Base-by-base conservation (phyloP, 2,329 filamentous ascomycete genomes). In the Knufia petricola region DNA sequence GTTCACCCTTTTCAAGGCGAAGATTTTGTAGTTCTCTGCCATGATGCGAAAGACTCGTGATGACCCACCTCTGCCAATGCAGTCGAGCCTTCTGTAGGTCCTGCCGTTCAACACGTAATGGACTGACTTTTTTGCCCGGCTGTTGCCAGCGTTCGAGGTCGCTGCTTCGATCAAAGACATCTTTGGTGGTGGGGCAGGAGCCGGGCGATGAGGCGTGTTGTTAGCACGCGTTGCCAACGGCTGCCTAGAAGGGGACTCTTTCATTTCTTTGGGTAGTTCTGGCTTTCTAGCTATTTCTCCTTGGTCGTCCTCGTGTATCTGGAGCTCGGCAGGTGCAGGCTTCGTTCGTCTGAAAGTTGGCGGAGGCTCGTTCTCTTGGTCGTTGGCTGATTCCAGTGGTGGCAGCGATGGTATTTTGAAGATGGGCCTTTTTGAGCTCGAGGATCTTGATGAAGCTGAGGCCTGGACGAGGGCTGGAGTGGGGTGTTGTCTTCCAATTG, bases 141-240 rank as follows among this genome's bases (percentile, higher is more conserved):
- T 77, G 2, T 87, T 81, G 12, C 89, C 89, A 3, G 85, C 87
- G 9, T 82, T 82, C 1, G 84, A 80, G 1, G 90, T 95, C 1
- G 88, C 90, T 2, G 89, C 84, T 57, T 96, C 88, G n/a, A 95
- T 70, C 6, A 95, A 84, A 1, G 86, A 92, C 90, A 96, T 96
- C 66, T 95, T 96, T 1, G 92, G 90, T 6, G 88, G 88, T 2
- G 90, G 90, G 15, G 73, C 67, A 0, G 80, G 83, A 1, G 87
- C 87, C 19, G 84, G 77, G 57, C 88, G 75, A 59, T 80, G 84
- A 9, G 88, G 88, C 3, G 87, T 95, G 59, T 84, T 84, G 50
- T 71, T 75, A 58, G 74, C 79, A 52, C 77, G 70, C 4, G 68
- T 64, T 12, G 73, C 73, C 7, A 83, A 64, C 12, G 72, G 66